Evolutionary conservation across 1,284 basidiomycete genomes (phyloP), one percentile per base, ranked within the genome.

Genomic region (Thecaphora thlaspeos): DNA sequence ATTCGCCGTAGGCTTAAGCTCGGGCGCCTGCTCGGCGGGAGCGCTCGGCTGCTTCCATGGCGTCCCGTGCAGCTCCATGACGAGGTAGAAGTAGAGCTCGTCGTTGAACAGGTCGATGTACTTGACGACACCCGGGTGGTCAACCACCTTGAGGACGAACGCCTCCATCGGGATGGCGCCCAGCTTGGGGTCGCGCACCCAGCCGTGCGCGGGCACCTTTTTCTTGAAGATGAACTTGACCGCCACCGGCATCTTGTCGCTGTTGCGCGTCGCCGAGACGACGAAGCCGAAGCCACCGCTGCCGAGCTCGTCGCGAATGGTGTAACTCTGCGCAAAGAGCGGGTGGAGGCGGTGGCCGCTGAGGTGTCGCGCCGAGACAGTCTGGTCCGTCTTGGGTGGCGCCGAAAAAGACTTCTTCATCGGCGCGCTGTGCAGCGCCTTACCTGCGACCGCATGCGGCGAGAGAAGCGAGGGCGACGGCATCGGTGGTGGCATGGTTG

Each of bases 251-350:
- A 90, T 86, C 1, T 51, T 54, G 46, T 79, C 78, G 9, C 12
- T 15, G n/a, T 55, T 66, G 41, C 77, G 68, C 42, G 49, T 60
- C 3, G 78, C 79, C 5, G 74, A 65, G 11, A 80, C 77, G 23
- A 95, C 91, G 76, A 95, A 94, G 8, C 91, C 91, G 74, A 91
- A 95, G 15, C 91, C 91, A 37, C 91, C 91, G 10, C 86, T 85
- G 43, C 91, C 91, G 36, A 95, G 84, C 78, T 92, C 89, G 39
- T 81, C 80, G 23, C 73, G 70, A 40, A 93, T 83, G 21, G 81
- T 78, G 77, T 91, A 95, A 39, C 78, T 79, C 36, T 80, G 80
- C 11, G 83, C 84, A 72, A 94, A 94, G 28, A 82, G 80, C 1
- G 82, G 78, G 67, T 88, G 83, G 32, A 94, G 83, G 87, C 34